Base-by-base conservation (phyloP, 768 basidiomycete genomes). In the Zangia roseola region DNA sequence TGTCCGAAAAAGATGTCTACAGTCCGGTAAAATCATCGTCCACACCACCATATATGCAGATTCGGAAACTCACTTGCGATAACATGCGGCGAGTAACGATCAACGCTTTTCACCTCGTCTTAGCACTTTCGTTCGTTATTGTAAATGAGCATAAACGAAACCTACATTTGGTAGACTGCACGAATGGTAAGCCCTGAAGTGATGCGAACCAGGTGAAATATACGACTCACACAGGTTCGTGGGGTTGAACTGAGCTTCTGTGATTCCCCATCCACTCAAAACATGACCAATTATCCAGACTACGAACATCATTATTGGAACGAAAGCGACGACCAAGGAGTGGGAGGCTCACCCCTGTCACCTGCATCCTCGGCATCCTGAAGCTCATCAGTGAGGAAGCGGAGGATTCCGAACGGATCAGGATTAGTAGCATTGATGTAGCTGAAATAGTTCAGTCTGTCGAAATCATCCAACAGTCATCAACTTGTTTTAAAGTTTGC, bases 1-100 rank as follows among this genome's bases (percentile, higher is more conserved):
- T 88, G 88, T 17, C 87, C 87, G 53, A 72, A 88, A 71, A 87
- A 86, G 17, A 87, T 78, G 52, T 78, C 84, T 81, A 26, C 45
- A n/a, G n/a, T 37, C 6, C 19, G 6, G 47, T 36, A 13, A 31
- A 2, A 2, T 52, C 10, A 52, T 17, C 34, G n/a, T 37, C n/a
- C 5, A 6, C 25, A 31, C 30, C 17, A 14, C 10, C 39, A 17
- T n/a, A 2, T 4, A 9, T n/a, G 4, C 30, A 31, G 3, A 31
- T 31, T 20, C 13, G 24, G n/a, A 39, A 16, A 43, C 74, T 51
- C 38, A 73, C 74, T 72, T 43, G 73, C 70, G 50, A 76, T 73
- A 47, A 76, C 74, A 41, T 77, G 75, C n/a, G 75, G 75, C 2
- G 75, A 74, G 59, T 68, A 77, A n/a, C 75, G 72, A 49, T 77